Evolutionary conservation across 2,329 filamentous ascomycete genomes (phyloP).

Genomic region (Sporothrix euskadiensis): DNA sequence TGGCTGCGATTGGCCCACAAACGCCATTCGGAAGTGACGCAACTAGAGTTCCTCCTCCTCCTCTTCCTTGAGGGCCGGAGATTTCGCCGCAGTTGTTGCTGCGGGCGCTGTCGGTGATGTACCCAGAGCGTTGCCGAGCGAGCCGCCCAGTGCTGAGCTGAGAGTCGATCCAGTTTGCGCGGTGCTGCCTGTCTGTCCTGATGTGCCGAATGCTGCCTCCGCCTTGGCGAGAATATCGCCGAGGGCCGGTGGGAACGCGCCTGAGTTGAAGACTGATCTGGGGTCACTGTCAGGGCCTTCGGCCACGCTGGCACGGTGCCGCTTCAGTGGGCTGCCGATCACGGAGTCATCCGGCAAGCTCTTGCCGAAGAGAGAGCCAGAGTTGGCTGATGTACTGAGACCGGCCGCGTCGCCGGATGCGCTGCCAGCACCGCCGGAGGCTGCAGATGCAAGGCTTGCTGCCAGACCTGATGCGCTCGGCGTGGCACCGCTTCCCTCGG

Average conservation of each 20-base stretch:
- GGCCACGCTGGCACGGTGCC: slow-evolving; percentile 65
- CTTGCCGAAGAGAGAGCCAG: slow-evolving; percentile 44
- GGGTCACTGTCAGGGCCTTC: slow-evolving; percentile 44
- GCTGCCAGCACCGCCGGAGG: not conserved
- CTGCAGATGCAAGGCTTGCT: slow-evolving; percentile 30
- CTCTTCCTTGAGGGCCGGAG: slow-evolving; percentile 14
- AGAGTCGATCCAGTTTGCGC: not conserved
- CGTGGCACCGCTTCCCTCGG: slow-evolving; percentile 37
- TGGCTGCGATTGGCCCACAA: not conserved
- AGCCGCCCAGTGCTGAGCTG: not conserved
- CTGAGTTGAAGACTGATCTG: slow-evolving; percentile 33
- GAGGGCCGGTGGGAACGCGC: slow-evolving; percentile 43
- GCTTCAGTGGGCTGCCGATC: slow-evolving; percentile 73
- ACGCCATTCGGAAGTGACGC: not conserved
- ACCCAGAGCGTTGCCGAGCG: not conserved
- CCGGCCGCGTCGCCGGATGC: not conserved
- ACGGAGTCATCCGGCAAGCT: slow-evolving; percentile 49
- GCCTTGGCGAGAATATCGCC: slow-evolving; percentile 46
- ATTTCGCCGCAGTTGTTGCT: not conserved
- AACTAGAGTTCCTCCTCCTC: slow-evolving; percentile 32
- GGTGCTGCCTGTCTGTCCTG: not conserved
- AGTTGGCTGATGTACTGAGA: not conserved
- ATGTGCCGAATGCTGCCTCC: slow-evolving; percentile 38
- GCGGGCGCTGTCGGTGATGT: not conserved
- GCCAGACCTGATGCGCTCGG: slow-evolving; percentile 32